These are phyloP conservation scores for Hypocreales sp. DNA, from an alignment of 2,329 filamentous ascomycete genomes.

Conservation along the genomic window DNA sequence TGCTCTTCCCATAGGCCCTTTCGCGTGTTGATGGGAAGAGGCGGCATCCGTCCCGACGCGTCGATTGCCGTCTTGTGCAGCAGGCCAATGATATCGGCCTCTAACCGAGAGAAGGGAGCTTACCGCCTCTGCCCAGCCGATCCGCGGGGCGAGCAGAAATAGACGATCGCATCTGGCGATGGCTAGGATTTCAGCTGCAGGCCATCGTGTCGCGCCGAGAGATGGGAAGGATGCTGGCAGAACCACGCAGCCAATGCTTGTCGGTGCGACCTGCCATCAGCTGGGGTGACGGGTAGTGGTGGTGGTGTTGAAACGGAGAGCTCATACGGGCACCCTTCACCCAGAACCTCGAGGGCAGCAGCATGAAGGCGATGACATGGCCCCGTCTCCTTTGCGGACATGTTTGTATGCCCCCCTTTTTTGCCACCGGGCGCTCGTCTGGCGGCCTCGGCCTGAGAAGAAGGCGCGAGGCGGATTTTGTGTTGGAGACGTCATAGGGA, in stretches of 20 bases:
- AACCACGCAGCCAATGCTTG: slow-evolving; percentile 4
- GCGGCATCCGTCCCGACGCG: slow-evolving; percentile 1
- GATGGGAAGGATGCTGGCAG: neutral
- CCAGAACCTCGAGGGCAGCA: too few species aligned
- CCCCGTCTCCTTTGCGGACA: too few species aligned
- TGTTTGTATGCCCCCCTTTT: too few species aligned
- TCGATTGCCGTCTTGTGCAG: neutral
- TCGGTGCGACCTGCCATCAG: slow-evolving; percentile 5
- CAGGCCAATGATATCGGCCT: slow-evolving; percentile 4
- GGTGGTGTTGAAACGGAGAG: slow-evolving; percentile 2
- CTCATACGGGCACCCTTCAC: too few species aligned
- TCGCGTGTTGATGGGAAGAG: neutral
- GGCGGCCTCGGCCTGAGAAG: too few species aligned
- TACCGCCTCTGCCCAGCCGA: slow-evolving; percentile 2
- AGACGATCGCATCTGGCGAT: slow-evolving; percentile 2
- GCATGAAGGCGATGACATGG: too few species aligned
- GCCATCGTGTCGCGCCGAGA: slow-evolving; percentile 1
- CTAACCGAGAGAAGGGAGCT: slow-evolving; percentile 4
- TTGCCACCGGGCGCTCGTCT: too few species aligned
- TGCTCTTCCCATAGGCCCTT: neutral
- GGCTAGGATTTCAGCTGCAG: slow-evolving; percentile 3
- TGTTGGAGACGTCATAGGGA: too few species aligned
- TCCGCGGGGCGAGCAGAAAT: slow-evolving; percentile 2
- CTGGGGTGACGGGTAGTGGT: slow-evolving; percentile 2
- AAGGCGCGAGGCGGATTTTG: too few species aligned